Evolutionary conservation across 345 rosid genomes (phyloP).

Genomic region (Trapa incisa): DNA sequence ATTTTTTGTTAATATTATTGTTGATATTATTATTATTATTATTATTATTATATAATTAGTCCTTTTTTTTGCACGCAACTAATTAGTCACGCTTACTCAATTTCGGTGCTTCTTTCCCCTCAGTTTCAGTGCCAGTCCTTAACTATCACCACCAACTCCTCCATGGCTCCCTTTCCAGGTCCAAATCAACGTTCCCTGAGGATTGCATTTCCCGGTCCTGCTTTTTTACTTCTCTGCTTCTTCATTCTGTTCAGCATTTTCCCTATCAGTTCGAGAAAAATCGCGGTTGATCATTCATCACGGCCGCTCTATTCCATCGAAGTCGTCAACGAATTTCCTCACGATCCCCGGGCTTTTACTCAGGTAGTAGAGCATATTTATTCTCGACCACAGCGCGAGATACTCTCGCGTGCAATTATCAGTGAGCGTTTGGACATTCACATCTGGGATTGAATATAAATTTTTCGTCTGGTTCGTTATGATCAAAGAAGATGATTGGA

Average conservation of each 20-base stretch:
- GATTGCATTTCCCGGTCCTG: constrained; percentile 19
- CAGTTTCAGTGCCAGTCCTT: background rate
- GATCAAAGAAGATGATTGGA: too few relatives aligned
- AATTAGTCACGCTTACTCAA: too few relatives aligned
- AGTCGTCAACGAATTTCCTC: constrained; percentile 53
- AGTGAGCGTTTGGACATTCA: background rate
- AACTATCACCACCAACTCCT: constrained; percentile 4
- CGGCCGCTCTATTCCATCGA: constrained; percentile 24
- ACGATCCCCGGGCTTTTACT: constrained; percentile 58
- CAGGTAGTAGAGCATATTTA: constrained; percentile 25
- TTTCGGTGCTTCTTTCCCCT: too few relatives aligned
- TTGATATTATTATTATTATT: too few relatives aligned
- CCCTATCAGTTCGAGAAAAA: constrained; percentile 14
- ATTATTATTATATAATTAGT: too few relatives aligned
- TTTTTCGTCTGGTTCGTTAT: too few relatives aligned
- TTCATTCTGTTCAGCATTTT: constrained; percentile 27
- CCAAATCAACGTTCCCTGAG: constrained; percentile 20
- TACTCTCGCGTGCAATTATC: background rate
- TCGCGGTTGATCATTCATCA: constrained; percentile 4
- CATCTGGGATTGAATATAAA: too few relatives aligned
- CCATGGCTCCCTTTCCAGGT: constrained; percentile 19
- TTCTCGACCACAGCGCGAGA: background rate
- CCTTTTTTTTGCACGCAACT: too few relatives aligned
- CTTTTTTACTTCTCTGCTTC: constrained; percentile 20
- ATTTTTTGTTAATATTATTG: too few relatives aligned